Evolutionary conservation across 345 rosid genomes (phyloP), one percentile per base, ranked within the genome.

Genomic region (Eucalyptus lansdowneana): DNA sequence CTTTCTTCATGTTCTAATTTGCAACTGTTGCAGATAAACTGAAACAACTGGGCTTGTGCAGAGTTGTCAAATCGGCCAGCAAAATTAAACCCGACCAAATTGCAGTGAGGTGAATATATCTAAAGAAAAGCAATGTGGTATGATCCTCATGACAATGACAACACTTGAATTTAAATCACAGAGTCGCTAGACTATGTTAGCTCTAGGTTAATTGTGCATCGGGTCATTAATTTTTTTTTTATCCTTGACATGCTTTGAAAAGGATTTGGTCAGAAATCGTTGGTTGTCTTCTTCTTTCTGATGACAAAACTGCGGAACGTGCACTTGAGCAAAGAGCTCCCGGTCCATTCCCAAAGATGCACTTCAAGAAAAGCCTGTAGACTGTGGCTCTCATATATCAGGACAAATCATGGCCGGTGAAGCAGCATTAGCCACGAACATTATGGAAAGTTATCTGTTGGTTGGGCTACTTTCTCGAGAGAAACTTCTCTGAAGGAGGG

Each of bases 1-100:
- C 31, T 60, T 27, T 44, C 45, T 44, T 44, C 45, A 44, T 44
- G 45, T 44, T 44, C 45, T 44, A 44, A 44, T 44, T 60, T 27
- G 31, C 8, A 1, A 27, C 8, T 12, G 0, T 1, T 60, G 31
- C 1, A 60, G 67, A 14, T 58, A 58, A 24, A n/a, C 0, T 4
- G 5, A 4, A 62, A 29, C 2, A 62, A 5, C 3, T 8, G 3
- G 34, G 19, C 5, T 13, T 14, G 4, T 0, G 5, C 5, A 29
- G 34, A 29, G 19, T 31, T 29, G 17, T 62, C 17, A 3, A 5
- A 29, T 3, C 5, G 0, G 34, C 72, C 9, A 62, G 34, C 72
- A 62, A 29, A 62, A 11, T 62, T 7, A 29, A 14, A 29, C 17
- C 72, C 17, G 1, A 29, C 31, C 34, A 45, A 4, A 60, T 60